Evolutionary conservation across 495 filamentous ascomycete species (phyloP).

Genomic region (Neurospora intermedia): DNA sequence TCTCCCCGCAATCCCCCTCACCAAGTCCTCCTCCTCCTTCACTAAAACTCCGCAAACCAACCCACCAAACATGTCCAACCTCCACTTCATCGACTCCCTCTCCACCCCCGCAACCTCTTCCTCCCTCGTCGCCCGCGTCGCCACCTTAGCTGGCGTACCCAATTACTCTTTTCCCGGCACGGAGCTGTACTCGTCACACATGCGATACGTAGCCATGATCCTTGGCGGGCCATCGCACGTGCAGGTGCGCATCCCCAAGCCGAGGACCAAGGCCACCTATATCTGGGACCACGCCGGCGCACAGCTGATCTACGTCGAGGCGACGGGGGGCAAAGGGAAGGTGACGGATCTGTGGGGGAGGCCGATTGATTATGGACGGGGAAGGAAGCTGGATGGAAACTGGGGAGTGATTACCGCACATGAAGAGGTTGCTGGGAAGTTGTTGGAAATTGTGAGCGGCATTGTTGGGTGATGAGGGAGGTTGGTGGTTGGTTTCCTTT

Average conservation of each 20-base stretch:
- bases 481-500: neutral
- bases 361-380: slow-evolving; percentile 27
- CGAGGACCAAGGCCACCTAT: slow-evolving; percentile 13
- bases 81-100: slow-evolving; percentile 40
- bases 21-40: neutral
- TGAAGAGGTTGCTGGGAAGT: slow-evolving; percentile 13
- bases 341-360: slow-evolving; percentile 44
- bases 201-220: slow-evolving; percentile 48
- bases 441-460: slow-evolving; percentile 10
- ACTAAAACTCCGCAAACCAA: no score
- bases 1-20: neutral
- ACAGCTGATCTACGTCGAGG: slow-evolving; percentile 47
- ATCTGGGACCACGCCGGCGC: slow-evolving; percentile 54
- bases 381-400: slow-evolving; percentile 20
- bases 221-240: slow-evolving; percentile 27
- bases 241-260: slow-evolving; percentile 16
- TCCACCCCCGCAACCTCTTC: slow-evolving; percentile 31
- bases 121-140: slow-evolving; percentile 33
- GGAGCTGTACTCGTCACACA: slow-evolving; percentile 46
- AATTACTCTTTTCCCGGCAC: slow-evolving; percentile 35
- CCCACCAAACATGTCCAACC: slow-evolving; percentile 4
- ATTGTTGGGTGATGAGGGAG: neutral
- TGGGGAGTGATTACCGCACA: slow-evolving; percentile 20
- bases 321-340: slow-evolving; percentile 29
- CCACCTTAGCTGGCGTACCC: slow-evolving; percentile 19